Conservation (phyloP, 1,139 yeast species). For the Pichia sp. region DNA sequence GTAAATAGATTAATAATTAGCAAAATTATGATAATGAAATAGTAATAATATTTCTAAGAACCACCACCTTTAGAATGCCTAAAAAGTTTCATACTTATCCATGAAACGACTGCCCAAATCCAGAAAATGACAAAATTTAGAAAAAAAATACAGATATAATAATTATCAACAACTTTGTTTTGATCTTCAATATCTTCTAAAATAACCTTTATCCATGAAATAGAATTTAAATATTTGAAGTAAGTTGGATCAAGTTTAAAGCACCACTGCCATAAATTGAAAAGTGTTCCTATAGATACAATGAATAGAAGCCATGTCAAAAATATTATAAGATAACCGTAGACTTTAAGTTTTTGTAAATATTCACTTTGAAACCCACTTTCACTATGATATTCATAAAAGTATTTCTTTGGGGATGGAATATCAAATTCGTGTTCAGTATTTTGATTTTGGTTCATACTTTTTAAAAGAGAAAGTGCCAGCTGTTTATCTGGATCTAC, state of each 20-base stretch:
- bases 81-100: conserved; percentile 75
- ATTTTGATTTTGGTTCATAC: no score
- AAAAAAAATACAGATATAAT: conserved; percentile 46
- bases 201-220: conserved; percentile 5
- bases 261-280: conserved; percentile 41
- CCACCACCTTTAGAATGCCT: conserved; percentile 63
- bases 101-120: conserved; percentile 72
- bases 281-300: conserved; percentile 39
- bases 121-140: conserved; percentile 56
- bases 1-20: no score
- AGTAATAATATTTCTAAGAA: conserved; percentile 11
- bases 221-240: not conserved
- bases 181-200: conserved; percentile 12
- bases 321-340: conserved; percentile 37
- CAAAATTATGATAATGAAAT: not conserved
- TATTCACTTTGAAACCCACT: conserved; percentile 7
- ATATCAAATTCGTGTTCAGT: not conserved
- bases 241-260: conserved; percentile 22
- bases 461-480: no score
- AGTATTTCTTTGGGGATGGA: not conserved
- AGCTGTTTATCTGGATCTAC: no score
- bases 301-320: conserved; percentile 39
- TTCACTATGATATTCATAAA: not conserved
- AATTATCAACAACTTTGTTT: conserved; percentile 29
- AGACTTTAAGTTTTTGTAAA: conserved; percentile 18